Percentiles rank a stretch among this genome's conserved stretches.
These are phyloP conservation scores for Hypomontagnella submonticulosa DNA, from an alignment of 495 filamentous ascomycete species.

Conservation along the genomic window DNA sequence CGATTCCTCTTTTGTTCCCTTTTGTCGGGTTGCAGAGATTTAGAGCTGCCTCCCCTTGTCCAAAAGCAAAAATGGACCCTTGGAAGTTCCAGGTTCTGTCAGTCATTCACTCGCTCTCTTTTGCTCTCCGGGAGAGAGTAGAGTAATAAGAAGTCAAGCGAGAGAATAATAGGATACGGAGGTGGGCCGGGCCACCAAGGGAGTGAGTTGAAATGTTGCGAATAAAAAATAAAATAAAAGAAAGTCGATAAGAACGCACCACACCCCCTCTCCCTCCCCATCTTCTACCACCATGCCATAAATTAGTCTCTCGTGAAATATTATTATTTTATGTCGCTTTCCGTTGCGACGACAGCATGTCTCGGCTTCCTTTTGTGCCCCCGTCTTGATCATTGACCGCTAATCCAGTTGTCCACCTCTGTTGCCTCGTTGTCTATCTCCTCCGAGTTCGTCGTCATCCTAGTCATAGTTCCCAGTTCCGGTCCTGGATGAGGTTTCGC, in stretches of 20 bases:
- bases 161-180: slow-evolving; percentile 22
- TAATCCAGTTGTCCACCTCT: slow-evolving; percentile 18
- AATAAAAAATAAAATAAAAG: slow-evolving; percentile 28
- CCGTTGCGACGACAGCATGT: slow-evolving; percentile 40
- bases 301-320: slow-evolving; percentile 20
- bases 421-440: slow-evolving; percentile 17
- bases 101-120: slow-evolving; percentile 18
- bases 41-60: slow-evolving; percentile 42
- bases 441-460: slow-evolving; percentile 10
- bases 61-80: slow-evolving; percentile 34
- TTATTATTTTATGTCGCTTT: slow-evolving; percentile 41
- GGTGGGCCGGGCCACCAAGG: slow-evolving; percentile 39
- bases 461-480: slow-evolving; percentile 4
- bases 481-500: slow-evolving; percentile 21
- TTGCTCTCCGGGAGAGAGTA: slow-evolving; percentile 10
- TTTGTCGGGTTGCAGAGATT: slow-evolving; percentile 44
- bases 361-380: slow-evolving; percentile 35
- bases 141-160: slow-evolving; percentile 21
- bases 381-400: slow-evolving; percentile 36
- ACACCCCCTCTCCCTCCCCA: slow-evolving; percentile 38
- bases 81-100: slow-evolving; percentile 25
- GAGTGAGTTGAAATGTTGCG: slow-evolving; percentile 37
- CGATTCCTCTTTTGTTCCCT: slow-evolving; percentile 43
- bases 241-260: slow-evolving; percentile 46
- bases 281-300: slow-evolving; percentile 31